Evolutionary conservation across 129 eudicot species (phyloP).

Genomic region (Artemisia tridentata): DNA sequence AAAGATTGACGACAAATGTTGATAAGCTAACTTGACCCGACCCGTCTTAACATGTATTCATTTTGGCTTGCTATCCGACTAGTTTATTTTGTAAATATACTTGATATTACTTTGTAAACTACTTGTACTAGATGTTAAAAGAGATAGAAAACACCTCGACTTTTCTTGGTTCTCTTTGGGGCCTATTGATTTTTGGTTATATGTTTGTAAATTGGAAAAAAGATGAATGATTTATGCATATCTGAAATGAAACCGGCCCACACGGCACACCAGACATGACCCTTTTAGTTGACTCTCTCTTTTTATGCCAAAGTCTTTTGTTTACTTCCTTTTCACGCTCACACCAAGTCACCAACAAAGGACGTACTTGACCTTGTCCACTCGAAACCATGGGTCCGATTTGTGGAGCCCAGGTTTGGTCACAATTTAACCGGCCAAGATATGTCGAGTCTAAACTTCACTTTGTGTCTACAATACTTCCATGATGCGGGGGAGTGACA

Average conservation of each 20-base stretch:
- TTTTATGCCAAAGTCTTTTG: background rate
- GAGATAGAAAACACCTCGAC: too few relatives aligned
- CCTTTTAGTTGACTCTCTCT: constrained; percentile 6
- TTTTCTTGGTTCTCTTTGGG: too few relatives aligned
- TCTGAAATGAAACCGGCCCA: constrained; percentile 8
- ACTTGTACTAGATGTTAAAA: too few relatives aligned
- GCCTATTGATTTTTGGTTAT: background rate
- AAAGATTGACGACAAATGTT: too few relatives aligned
- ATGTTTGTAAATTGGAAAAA: background rate
- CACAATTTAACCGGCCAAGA: constrained; percentile 3
- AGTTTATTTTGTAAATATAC: too few relatives aligned
- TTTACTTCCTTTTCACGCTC: background rate
- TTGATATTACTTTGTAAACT: too few relatives aligned
- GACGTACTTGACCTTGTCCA: constrained; percentile 1
- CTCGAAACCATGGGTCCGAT: constrained; percentile 1
- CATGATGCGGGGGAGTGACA: too few relatives aligned
- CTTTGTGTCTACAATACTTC: background rate
- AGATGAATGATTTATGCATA: background rate
- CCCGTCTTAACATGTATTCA: too few relatives aligned
- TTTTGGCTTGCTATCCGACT: too few relatives aligned
- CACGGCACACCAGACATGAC: constrained; percentile 12
- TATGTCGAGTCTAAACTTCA: background rate
- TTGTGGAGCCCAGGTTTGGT: constrained; percentile 4
- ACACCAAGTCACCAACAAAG: background rate
- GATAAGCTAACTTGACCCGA: too few relatives aligned